Evolutionary conservation across 1,139 yeast species (phyloP), one percentile per base, ranked within the genome.

Genomic region (Kazachstania sp.): DNA sequence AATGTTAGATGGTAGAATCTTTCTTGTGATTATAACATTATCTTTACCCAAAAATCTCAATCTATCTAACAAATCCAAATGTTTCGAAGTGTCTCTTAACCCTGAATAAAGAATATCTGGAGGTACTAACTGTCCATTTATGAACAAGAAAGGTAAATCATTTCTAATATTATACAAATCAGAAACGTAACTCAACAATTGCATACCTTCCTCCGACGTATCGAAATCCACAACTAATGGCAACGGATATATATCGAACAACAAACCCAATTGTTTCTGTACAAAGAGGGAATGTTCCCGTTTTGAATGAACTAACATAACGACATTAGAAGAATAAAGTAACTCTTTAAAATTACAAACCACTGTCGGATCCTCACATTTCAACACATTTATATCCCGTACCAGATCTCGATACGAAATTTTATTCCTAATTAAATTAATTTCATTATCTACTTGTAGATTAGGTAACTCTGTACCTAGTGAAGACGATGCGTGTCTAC

Each of bases 401-500:
- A 32, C 35, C 35, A n/a, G 6, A 13, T 32, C 18, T n/a, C 16
- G 15, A n/a, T 32, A 13, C 5, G 13, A 4, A 2, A 49, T 26
- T 18, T 49, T 45, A 6, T 32, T 39, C 31, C 37, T 45, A n/a
- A 49, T 49, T 13, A 41, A 18, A 9, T 46, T 28, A 9, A 50
- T 45, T 23, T 45, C 51, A 20, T 49, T 42, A 39, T 47, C 43
- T 15, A 50, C 50, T 26, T 46, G 37, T 37, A 28, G n/a, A 30
- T 39, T 16, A 19, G 19, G 9, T 7, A 12, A 7, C 18, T 32
- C 15, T 4, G 2, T 32, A 32, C n/a, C 19, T 13, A n/a, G 4
- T 7, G 35, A 32, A 8, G 75, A 90, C 0, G 96, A 78, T 19
- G 97, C 97, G 68, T 92, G 97, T 64, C 87, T 86, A 49, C 97